Conservation (phyloP, 805 yeast genomes). For the Metschnikowia kofuensis region DNA sequence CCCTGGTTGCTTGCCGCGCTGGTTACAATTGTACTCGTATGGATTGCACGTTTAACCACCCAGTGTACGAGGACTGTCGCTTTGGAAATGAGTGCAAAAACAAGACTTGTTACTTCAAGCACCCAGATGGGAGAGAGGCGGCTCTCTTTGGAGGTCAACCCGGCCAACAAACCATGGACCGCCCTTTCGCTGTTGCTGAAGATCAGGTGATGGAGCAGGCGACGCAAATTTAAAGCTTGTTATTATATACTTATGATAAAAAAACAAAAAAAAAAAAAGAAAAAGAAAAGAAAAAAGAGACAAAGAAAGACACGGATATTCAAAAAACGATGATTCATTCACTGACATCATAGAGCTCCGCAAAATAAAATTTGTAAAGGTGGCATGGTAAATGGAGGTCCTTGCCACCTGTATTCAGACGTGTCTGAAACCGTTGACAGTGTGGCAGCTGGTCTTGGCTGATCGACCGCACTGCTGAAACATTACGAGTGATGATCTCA, state of each 20-base stretch:
- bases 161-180: constrained; percentile 42
- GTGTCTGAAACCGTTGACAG: too few species aligned
- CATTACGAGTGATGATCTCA: too few species aligned
- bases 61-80: constrained; percentile 74
- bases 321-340: background rate
- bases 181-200: constrained; percentile 77
- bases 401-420: too few species aligned
- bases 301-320: background rate
- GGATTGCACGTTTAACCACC: constrained; percentile 84
- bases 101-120: constrained; percentile 66
- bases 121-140: constrained; percentile 70
- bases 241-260: constrained; percentile 7
- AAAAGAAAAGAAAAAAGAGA: constrained; percentile 1
- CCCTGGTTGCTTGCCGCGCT: constrained; percentile 73
- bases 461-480: too few species aligned
- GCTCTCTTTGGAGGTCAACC: constrained; percentile 21
- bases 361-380: too few species aligned
- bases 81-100: constrained; percentile 76
- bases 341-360: background rate
- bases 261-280: constrained; percentile 14
- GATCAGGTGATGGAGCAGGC: constrained; percentile 70
- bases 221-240: constrained; percentile 30
- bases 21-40: constrained; percentile 75
- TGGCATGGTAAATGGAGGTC: too few species aligned
- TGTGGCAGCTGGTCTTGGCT: too few species aligned